Percentiles rank a stretch among this genome's conserved stretches.
Conservation (phyloP, 2,329 filamentous ascomycete genomes). For the Talaromyces sp. region DNA sequence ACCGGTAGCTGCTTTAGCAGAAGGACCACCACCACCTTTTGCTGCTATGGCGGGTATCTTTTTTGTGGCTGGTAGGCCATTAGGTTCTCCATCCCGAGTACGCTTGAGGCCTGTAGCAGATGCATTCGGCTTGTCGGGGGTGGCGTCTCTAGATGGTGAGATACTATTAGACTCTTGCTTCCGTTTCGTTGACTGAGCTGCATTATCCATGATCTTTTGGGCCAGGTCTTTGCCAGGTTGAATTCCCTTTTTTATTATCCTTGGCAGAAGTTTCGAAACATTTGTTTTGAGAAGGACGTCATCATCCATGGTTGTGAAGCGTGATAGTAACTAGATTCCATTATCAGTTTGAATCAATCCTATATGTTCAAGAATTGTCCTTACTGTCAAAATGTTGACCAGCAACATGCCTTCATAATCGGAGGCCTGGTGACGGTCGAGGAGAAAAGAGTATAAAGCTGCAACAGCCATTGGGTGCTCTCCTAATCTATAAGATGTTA, state of each 20-base stretch:
- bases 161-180: conserved; percentile 35
- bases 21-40: conserved; percentile 30
- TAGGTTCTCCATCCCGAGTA: conserved; percentile 37
- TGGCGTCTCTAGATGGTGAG: conserved; percentile 35
- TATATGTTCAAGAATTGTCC: background rate
- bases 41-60: conserved; percentile 30
- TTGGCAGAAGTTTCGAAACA: conserved; percentile 54
- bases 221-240: conserved; percentile 54
- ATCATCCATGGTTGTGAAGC: conserved; percentile 56
- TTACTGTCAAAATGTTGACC: conserved; percentile 45
- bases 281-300: conserved; percentile 59
- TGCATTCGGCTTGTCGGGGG: conserved; percentile 25
- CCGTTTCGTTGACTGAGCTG: conserved; percentile 42
- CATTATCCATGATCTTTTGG: conserved; percentile 53
- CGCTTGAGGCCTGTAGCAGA: conserved; percentile 36
- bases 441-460: conserved; percentile 47
- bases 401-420: conserved; percentile 47
- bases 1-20: conserved; percentile 23
- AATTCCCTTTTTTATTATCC: conserved; percentile 57
- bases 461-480: conserved; percentile 48
- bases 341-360: conserved; percentile 23
- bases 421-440: conserved; percentile 47
- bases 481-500: conserved; percentile 39
- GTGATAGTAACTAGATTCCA: conserved; percentile 47
- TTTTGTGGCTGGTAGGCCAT: conserved; percentile 37